Percentiles rank a stretch among this genome's conserved stretches.
phyloP scores from a whole-genome alignment of 371 early-diverging fungal genomes.

The Dentiscutata heterogama region DNA sequence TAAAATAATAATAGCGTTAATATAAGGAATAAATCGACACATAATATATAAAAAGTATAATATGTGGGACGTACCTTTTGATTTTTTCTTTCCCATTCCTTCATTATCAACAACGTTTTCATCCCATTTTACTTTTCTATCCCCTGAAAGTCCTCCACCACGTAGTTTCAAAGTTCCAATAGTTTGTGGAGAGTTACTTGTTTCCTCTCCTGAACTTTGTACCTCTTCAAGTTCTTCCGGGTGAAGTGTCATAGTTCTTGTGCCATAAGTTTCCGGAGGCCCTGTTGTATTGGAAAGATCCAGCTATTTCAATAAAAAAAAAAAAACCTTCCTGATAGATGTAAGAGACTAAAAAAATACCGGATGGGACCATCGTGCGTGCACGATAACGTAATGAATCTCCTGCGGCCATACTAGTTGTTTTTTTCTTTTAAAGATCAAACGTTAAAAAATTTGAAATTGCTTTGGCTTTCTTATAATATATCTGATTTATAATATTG shows the following conservation, averaged over 20 bases:
- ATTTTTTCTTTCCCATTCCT: constrained; percentile 81
- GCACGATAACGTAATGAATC: constrained; percentile 35
- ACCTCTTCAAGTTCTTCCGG: constrained; percentile 22
- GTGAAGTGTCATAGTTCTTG: constrained; percentile 39
- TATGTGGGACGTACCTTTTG: constrained; percentile 68
- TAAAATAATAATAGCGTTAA: not conserved
- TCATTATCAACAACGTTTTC: constrained; percentile 91
- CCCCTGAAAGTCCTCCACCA: not conserved
- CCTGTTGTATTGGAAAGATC: not conserved
- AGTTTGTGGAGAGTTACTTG: not conserved
- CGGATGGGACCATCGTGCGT: not conserved
- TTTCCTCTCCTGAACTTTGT: not conserved
- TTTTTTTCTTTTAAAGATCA: too few relatives aligned
- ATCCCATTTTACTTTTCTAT: constrained; percentile 80
- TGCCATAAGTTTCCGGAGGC: constrained; percentile 30
- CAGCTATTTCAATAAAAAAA: not conserved
- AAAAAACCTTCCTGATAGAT: too few relatives aligned
- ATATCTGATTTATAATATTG: too few relatives aligned
- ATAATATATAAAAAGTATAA: not conserved
- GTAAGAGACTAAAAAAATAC: not conserved
- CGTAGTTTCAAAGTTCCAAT: constrained; percentile 44
- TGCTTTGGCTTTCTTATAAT: too few relatives aligned
- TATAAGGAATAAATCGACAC: not conserved
- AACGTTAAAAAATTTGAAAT: too few relatives aligned
- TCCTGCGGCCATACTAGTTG: constrained; percentile 17